Conservation (phyloP, 441 rosid genomes). For the Geranium incanum region DNA sequence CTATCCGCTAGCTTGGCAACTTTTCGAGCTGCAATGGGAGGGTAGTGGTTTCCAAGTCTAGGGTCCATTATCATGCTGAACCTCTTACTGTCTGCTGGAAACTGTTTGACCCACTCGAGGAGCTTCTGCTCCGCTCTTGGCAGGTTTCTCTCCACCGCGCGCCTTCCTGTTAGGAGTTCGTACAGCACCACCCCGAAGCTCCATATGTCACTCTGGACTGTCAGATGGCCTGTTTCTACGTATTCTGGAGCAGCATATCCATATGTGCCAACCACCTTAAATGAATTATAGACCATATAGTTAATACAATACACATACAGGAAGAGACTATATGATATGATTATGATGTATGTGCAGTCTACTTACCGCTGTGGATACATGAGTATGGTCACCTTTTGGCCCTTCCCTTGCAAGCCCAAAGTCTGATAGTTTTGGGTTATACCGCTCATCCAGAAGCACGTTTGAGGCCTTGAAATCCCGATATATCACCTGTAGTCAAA, state of each 20-base stretch:
- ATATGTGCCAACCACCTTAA: conserved; percentile 82
- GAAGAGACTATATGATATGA: too few relatives aligned
- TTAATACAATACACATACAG: too few relatives aligned
- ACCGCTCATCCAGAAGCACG: conserved; percentile 70
- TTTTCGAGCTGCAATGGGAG: conserved; percentile 46
- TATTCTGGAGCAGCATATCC: conserved; percentile 96
- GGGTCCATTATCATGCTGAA: conserved; percentile 59
- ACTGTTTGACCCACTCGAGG: conserved; percentile 79
- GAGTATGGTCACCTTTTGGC: conserved; percentile 78
- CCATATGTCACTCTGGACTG: conserved; percentile 82
- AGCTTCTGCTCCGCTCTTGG: conserved; percentile 79
- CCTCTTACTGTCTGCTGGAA: conserved; percentile 49
- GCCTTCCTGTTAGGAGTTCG: conserved; percentile 83
- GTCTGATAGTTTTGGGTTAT: conserved; percentile 91
- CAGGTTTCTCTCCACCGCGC: conserved; percentile 67
- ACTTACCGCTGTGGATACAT: conserved; percentile 80
- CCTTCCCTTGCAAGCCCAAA: conserved; percentile 92
- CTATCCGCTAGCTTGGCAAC: conserved; percentile 62
- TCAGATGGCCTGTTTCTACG: conserved; percentile 74
- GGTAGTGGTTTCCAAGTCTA: conserved; percentile 50
- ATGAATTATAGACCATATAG: too few relatives aligned
- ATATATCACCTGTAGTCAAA: conserved; percentile 55
- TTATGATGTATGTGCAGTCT: not conserved
- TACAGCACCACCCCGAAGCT: conserved; percentile 88
- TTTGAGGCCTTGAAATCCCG: conserved; percentile 89